Percentiles rank a stretch among this genome's conserved stretches.
These are phyloP conservation scores for Stagonosporopsis vannaccii DNA, from an alignment of 2,329 filamentous ascomycete genomes.

Conservation along the genomic window DNA sequence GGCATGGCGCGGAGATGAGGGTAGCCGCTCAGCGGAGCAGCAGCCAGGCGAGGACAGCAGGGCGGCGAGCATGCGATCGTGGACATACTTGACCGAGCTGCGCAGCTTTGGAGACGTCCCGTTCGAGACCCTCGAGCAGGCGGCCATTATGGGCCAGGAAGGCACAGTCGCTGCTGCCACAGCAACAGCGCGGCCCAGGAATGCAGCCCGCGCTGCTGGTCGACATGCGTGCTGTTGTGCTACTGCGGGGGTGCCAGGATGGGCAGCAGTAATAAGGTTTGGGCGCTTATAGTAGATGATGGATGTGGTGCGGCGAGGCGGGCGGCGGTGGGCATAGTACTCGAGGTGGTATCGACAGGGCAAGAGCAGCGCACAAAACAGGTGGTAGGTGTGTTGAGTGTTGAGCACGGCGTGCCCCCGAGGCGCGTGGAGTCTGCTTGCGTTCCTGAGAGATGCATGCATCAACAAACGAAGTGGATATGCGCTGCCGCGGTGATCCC, in stretches of 20 bases:
- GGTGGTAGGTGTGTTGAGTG: slow-evolving; percentile 20
- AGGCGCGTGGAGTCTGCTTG: slow-evolving; percentile 16
- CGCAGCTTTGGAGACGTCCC: slow-evolving; percentile 85
- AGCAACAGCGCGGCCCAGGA: slow-evolving; percentile 72
- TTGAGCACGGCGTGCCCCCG: slow-evolving; percentile 10
- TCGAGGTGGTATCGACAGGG: slow-evolving; percentile 17
- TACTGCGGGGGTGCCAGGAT: slow-evolving; percentile 27
- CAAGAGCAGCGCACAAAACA: slow-evolving; percentile 17
- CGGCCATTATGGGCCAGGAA: slow-evolving; percentile 82
- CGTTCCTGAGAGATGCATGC: slow-evolving; percentile 20
- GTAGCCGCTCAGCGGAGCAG: slow-evolving; percentile 18
- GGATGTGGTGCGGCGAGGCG: slow-evolving; percentile 8
- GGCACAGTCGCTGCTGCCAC: slow-evolving; percentile 79
- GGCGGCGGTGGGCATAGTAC: slow-evolving; percentile 29
- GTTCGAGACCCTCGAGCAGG: slow-evolving; percentile 81
- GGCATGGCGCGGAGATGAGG: slow-evolving; percentile 51
- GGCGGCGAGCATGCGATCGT: slow-evolving; percentile 36
- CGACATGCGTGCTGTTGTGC: slow-evolving; percentile 29
- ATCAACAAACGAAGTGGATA: slow-evolving; percentile 13
- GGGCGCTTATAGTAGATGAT: slow-evolving; percentile 13
- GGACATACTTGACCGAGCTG: slow-evolving; percentile 85
- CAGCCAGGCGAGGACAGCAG: slow-evolving; percentile 19
- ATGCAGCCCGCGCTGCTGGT: slow-evolving; percentile 37
- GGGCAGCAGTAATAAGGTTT: slow-evolving; percentile 14
- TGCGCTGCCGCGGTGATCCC: slow-evolving; percentile 15